Evolutionary conservation across 1,139 yeast species (phyloP), one percentile per base, ranked within the genome.

Genomic region (Yamadazyma atlantica): DNA sequence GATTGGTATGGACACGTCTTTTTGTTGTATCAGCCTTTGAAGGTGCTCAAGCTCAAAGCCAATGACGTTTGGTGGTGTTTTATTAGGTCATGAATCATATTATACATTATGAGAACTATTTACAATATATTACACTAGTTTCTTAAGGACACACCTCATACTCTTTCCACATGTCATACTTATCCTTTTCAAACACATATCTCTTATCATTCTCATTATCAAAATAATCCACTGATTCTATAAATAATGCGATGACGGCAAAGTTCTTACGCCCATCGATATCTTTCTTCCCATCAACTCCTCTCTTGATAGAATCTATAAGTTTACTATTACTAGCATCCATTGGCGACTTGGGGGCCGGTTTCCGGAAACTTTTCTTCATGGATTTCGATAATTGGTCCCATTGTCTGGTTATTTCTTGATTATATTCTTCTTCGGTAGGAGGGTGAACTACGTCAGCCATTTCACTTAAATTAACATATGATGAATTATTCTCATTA

Each of bases 141-240:
- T n/a, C n/a, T n/a, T n/a, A 82, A 9, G 95, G 95, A 62, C 94
- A 85, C 5, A 86, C 85, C 52, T 85, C 94, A 40, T 69, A 69
- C 55, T 85, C 92, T 32, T 68, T 69, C 95, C 95, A 86, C 50
- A 75, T 78, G 45, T 82, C 88, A 38, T 67, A 62, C 34, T 64
- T 71, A 42, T 73, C 75, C 49, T 81, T 71, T 41, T 74, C 73
- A 50, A 77, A 78, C 19, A 78, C 57, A 38, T 68, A 69, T 48
- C 90, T 68, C 44, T 76, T 67, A 49, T 80, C 85, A 62, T 63
- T 69, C 38, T 73, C 78, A 46, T 82, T 64, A 47, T 80, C 83
- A 41, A 80, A 74, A 50, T 73, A 73, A 58, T 87, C 96, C n/a
- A 84, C 95, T 38, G 71, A 66, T 39, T 86, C 85, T 28, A 82